Percentiles rank a stretch among this genome's conserved stretches.
phyloP scores from a whole-genome alignment of 305 asterid genomes.

The Fraxinus sp. region DNA sequence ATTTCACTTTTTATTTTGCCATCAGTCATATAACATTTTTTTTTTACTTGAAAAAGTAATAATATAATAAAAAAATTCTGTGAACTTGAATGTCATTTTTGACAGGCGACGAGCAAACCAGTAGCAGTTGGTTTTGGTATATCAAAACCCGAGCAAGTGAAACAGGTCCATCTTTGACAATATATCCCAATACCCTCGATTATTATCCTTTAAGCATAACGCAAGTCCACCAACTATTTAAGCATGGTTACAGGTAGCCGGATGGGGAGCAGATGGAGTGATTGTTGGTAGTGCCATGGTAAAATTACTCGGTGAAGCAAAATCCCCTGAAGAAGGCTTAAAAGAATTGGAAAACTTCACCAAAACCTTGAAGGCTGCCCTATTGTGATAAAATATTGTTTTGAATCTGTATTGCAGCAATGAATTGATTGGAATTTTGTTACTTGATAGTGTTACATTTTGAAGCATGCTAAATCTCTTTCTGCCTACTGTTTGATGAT shows the following conservation, averaged over 20 bases:
- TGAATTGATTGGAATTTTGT: too few relatives aligned
- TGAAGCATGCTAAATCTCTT: too few relatives aligned
- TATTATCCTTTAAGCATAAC: background rate
- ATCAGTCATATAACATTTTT: background rate
- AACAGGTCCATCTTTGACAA: constrained; percentile 48
- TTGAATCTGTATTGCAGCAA: background rate
- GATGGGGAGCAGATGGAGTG: too few relatives aligned
- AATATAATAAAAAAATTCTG: background rate
- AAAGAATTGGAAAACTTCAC: too few relatives aligned
- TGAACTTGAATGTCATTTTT: background rate
- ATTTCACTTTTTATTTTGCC: too few relatives aligned
- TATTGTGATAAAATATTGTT: too few relatives aligned
- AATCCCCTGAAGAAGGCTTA: too few relatives aligned
- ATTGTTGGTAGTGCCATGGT: too few relatives aligned
- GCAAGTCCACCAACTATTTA: background rate
- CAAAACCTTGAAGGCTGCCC: too few relatives aligned
- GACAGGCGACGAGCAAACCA: constrained; percentile 74
- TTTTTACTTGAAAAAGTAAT: background rate
- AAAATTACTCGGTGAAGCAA: too few relatives aligned
- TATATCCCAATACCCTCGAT: background rate
- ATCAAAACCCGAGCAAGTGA: constrained; percentile 87
- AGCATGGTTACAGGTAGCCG: background rate
- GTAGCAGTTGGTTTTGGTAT: constrained; percentile 97
- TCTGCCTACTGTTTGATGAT: too few relatives aligned
- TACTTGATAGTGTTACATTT: too few relatives aligned